Base-by-base conservation (phyloP, 2,329 filamentous ascomycete species). In the Tolypocladium nubicola region DNA sequence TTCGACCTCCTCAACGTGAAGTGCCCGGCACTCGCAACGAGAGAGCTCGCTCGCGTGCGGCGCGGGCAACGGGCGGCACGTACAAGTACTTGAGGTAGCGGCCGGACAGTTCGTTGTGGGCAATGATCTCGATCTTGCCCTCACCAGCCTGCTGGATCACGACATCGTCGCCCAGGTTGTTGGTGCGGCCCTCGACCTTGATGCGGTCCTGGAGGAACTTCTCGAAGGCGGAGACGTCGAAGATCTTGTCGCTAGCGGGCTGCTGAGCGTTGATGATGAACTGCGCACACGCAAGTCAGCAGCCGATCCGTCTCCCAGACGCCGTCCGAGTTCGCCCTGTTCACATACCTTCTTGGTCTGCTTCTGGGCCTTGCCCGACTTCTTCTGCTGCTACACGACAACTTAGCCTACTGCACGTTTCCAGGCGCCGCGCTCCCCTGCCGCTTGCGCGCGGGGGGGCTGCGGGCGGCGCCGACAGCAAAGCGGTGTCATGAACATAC, bases 181-280 rank as follows among this genome's bases (percentile, higher is more conserved):
- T 92, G 73, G 93, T 92, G 75, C 91, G 93, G 81, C 93, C 93
- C 69, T 97, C 94, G 70, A 99, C 91, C 90, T 99, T 99, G 87
- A 99, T 96, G 81, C 89, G 91, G 80, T 97, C 94, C 85, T 97
- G 92, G 64, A 99, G 89, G 89, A 99, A 99, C 87, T 97, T 97
- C 83, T 97, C 92, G 78, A 99, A 99, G 68, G 92, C 92, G 71
- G 89, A 86, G 76, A 96, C 87, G 78, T 99, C 94, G 86, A 99
- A 97, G 86, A 99, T 99, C 88, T 97, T 97, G 86, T 99, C 94
- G 82, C 86, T 89, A 69, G 92, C 92, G 71, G 94, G 94, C 82
- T 97, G 93, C 72, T 90, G 92, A 78, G 92, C 93, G 83, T 99
- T 96, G 89, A 99, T 97, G 83, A 96, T 87, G 87, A 90, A 99